Base-by-base conservation (phyloP, 768 basidiomycete genomes). In the Suillus fuscotomentosus region DNA sequence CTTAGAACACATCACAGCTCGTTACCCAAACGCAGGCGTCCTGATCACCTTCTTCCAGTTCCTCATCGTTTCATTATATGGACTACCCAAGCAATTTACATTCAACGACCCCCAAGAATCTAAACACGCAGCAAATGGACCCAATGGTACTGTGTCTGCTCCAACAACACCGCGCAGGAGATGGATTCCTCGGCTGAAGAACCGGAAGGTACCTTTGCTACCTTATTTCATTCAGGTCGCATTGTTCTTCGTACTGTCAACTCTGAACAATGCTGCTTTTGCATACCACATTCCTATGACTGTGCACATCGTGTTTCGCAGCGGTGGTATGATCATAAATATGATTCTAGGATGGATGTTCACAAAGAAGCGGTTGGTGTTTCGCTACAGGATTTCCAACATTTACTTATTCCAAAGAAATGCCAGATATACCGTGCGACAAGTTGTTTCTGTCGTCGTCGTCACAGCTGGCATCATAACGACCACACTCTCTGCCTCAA, bases 261-360 rank as follows among this genome's bases (percentile, higher is more conserved):
- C 91, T 65, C 80, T 98, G 68, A 98, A 97, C 75, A 97, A 96
- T 78, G 86, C 84, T n/a, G 95, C 94, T 1, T 97, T 98, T 71
- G 90, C 84, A 7, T 95, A 90, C 73, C 76, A 83, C 47, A 89
- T 97, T 65, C 95, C 96, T 24, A 94, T 97, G 87, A 78, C 92
- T 0, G 89, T 98, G 1, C 95, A 98, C 76, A 97, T 98, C 74
- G 91, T 98, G 65, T 97, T 97, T 72, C 84, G 95, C 48, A 94
- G 92, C 68, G 95, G 92, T 0, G 95, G 95, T 0, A 79, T 97
- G 62, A 85, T 94, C 39, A 81, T 95, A 36, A 94, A 89, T 69
- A 89, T 98, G 87, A 36, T 90, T 15, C 82, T 95, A 59, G 94
- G 94, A 1, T 89, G 86, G 82, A 62, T 90, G 3, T 65, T 94